Percentiles rank a stretch among this genome's conserved stretches.
These are phyloP conservation scores for Chrysoporthe puriensis DNA, from an alignment of 2,329 filamentous ascomycete species.

Conservation along the genomic window DNA sequence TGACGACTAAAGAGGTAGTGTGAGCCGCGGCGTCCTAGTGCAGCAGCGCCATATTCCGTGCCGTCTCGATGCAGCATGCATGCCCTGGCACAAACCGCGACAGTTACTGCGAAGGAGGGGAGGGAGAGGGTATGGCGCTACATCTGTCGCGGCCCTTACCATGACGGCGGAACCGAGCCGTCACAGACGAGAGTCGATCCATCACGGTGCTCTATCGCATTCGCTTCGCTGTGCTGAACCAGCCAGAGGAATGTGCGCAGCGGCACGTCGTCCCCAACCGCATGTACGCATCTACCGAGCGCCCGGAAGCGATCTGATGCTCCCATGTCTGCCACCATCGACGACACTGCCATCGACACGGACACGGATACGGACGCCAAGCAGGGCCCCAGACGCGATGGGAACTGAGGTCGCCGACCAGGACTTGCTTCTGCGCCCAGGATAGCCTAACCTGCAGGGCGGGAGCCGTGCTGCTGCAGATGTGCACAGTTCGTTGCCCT, in stretches of 20 bases:
- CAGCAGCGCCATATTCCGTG: neutral
- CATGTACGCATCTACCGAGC: neutral
- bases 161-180: neutral
- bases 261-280: neutral
- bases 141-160: neutral
- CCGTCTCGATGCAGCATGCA: neutral
- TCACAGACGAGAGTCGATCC: neutral
- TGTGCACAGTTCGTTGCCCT: neutral
- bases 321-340: neutral
- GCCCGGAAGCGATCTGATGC: neutral
- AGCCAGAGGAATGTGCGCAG: neutral
- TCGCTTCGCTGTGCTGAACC: neutral
- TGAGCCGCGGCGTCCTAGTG: neutral
- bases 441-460: neutral
- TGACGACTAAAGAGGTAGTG: too few relatives aligned
- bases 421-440: neutral
- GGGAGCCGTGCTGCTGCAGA: neutral
- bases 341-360: neutral
- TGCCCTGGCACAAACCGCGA: neutral
- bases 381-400: neutral
- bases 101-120: neutral
- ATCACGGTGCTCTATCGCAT: neutral
- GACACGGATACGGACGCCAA: neutral
- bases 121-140: neutral
- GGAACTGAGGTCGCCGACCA: conserved; percentile 3